These are phyloP conservation scores for Mrakiaceae sp. DNA, from an alignment of 1,284 basidiomycete species.

Conservation along the genomic window DNA sequence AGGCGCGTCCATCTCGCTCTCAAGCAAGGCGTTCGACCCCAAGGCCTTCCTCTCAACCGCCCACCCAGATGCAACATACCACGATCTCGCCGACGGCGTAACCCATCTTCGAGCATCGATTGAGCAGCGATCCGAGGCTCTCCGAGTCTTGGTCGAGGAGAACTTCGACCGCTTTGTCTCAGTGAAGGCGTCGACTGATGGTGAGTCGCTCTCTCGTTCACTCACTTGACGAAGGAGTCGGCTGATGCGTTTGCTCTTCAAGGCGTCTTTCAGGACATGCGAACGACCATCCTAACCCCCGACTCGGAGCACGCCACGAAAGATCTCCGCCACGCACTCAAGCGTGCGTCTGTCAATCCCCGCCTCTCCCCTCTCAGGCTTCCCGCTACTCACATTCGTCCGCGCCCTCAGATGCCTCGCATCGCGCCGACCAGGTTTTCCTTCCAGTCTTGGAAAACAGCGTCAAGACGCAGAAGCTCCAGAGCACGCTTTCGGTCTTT, in stretches of 20 bases:
- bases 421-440: slow-evolving; percentile 91
- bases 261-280: slow-evolving; percentile 91
- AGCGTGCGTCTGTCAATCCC: slow-evolving; percentile 44
- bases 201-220: slow-evolving; percentile 39
- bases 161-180: slow-evolving; percentile 98
- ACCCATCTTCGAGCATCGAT: slow-evolving; percentile 59
- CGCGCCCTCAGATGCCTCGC: slow-evolving; percentile 51
- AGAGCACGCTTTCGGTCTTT: slow-evolving; percentile 87
- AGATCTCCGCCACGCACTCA: slow-evolving; percentile 69
- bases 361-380: not conserved
- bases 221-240: not conserved
- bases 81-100: slow-evolving; percentile 72
- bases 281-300: slow-evolving; percentile 66
- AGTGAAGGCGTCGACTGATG: slow-evolving; percentile 92
- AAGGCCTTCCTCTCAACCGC: slow-evolving; percentile 83
- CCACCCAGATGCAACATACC: slow-evolving; percentile 92
- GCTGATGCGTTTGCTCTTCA: not conserved
- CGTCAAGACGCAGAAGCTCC: slow-evolving; percentile 83
- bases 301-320: slow-evolving; percentile 71
- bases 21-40: slow-evolving; percentile 91
- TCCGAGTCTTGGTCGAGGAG: slow-evolving; percentile 88
- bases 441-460: slow-evolving; percentile 92
- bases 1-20: slow-evolving; percentile 70
- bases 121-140: slow-evolving; percentile 80
- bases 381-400: not conserved